Percentiles rank a stretch among this genome's conserved stretches.
Evolutionary conservation across 768 basidiomycete genomes (phyloP).

Genomic region (Infundibulicybe gibba): DNA sequence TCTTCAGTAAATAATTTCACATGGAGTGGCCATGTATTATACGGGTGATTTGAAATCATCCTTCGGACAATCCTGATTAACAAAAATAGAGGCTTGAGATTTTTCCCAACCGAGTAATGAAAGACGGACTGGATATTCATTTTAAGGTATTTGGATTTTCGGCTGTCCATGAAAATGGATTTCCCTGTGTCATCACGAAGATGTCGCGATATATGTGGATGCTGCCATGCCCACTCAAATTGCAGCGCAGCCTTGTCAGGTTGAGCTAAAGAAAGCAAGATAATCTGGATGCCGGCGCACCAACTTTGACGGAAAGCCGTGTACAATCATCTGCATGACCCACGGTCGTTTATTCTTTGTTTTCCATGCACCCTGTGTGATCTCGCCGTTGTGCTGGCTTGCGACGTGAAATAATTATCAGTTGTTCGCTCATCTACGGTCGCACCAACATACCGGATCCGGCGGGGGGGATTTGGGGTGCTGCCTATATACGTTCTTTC

Average conservation of each 20-base stretch:
- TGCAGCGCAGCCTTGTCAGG: slow-evolving; percentile 56
- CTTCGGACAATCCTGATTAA: slow-evolving; percentile 51
- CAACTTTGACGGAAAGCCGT: slow-evolving; percentile 75
- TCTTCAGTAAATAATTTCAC: slow-evolving; percentile 72
- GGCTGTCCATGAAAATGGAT: slow-evolving; percentile 28
- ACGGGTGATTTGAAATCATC: slow-evolving; percentile 67
- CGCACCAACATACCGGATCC: slow-evolving; percentile 44
- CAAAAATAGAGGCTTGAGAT: neutral
- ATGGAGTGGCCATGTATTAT: slow-evolving; percentile 68
- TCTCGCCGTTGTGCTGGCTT: slow-evolving; percentile 81
- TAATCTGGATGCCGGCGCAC: slow-evolving; percentile 18
- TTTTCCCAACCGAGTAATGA: neutral
- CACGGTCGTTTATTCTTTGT: slow-evolving; percentile 63
- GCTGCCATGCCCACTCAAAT: slow-evolving; percentile 89
- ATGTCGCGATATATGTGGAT: slow-evolving; percentile 68
- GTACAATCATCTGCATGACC: slow-evolving; percentile 84
- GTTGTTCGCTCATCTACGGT: neutral
- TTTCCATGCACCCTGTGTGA: slow-evolving; percentile 67
- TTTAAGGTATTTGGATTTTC: slow-evolving; percentile 31
- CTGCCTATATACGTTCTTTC: slow-evolving; percentile 74
- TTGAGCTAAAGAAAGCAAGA: neutral
- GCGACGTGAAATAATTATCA: neutral
- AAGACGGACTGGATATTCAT: slow-evolving; percentile 43
- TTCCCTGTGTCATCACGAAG: slow-evolving; percentile 42
- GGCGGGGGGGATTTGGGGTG: slow-evolving; percentile 61